phyloP scores from a whole-genome alignment of 192 early-diverging fungal genomes.

The Pilaira anomala region DNA sequence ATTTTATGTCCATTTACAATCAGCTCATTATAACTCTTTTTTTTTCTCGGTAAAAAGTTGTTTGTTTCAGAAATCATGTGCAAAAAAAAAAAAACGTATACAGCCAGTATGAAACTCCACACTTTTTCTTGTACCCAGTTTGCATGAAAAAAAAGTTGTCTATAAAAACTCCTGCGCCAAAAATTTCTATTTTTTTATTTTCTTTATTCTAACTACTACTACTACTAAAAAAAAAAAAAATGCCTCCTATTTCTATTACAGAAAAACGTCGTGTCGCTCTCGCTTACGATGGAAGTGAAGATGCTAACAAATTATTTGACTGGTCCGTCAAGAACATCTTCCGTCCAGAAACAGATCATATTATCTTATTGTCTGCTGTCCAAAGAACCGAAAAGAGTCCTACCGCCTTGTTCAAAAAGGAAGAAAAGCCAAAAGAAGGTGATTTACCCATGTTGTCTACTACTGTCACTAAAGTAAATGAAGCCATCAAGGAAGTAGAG shows the following conservation, averaged over 20 bases:
- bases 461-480: constrained; percentile 16
- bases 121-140: too few species aligned
- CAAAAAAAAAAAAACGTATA: too few species aligned
- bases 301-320: constrained; percentile 29
- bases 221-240: not conserved
- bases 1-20: not conserved
- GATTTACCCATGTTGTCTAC: constrained; percentile 25
- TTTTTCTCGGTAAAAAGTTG: too few species aligned
- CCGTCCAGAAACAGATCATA: constrained; percentile 24
- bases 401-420: not conserved
- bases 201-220: not conserved
- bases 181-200: not conserved
- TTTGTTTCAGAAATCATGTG: too few species aligned
- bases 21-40: not conserved
- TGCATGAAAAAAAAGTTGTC: not conserved
- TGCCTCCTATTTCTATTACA: constrained; percentile 23
- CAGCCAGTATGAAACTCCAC: too few species aligned
- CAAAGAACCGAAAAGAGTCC: not conserved
- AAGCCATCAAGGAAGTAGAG: constrained; percentile 20
- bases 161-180: not conserved
- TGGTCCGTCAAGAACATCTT: constrained; percentile 28
- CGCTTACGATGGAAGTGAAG: constrained; percentile 32
- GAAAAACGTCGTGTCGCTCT: constrained; percentile 28
- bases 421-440: not conserved
- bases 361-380: constrained; percentile 31